Conservation (phyloP, 1,139 yeast species). For the Saccharomyces pastorianus region DNA sequence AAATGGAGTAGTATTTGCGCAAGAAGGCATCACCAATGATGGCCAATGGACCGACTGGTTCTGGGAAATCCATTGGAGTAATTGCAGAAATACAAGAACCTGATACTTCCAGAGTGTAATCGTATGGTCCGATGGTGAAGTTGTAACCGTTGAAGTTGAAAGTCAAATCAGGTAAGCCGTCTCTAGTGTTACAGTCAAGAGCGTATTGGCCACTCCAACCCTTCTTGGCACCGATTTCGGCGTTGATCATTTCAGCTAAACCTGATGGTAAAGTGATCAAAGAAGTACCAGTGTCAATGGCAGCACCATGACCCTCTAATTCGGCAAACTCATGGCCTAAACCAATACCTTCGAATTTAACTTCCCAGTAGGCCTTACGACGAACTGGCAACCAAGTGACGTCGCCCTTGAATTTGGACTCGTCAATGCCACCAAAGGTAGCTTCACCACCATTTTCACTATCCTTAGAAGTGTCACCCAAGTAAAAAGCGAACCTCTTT, state of each 20-base stretch:
- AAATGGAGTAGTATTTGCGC: slow-evolving; percentile 87
- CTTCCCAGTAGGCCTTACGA: slow-evolving; percentile 99
- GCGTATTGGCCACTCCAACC: slow-evolving; percentile 96
- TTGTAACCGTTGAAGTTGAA: slow-evolving; percentile 82
- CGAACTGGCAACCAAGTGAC: slow-evolving; percentile 93
- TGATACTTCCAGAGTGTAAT: slow-evolving; percentile 85
- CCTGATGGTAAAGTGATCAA: slow-evolving; percentile 90
- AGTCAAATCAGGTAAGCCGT: slow-evolving; percentile 78
- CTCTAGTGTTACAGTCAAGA: slow-evolving; percentile 80
- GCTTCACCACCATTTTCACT: slow-evolving; percentile 77
- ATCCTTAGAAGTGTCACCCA: slow-evolving; percentile 65
- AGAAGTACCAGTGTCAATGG: slow-evolving; percentile 97
- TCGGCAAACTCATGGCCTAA: slow-evolving; percentile 87
- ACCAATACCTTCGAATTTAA: slow-evolving; percentile 78
- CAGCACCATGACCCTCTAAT: slow-evolving; percentile 82
- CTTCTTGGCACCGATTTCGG: slow-evolving; percentile 94
- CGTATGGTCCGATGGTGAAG: slow-evolving; percentile 80
- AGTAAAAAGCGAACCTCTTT: slow-evolving; percentile 79
- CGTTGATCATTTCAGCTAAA: slow-evolving; percentile 86
- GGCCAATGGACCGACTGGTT: slow-evolving; percentile 92
- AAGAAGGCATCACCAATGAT: slow-evolving; percentile 95
- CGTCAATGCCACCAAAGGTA: slow-evolving; percentile 89
- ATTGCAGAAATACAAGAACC: slow-evolving; percentile 94
- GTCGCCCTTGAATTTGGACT: slow-evolving; percentile 65
- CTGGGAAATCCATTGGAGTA: slow-evolving; percentile 96